These are phyloP conservation scores for Taphrina communis DNA, from an alignment of 1,139 yeast genomes.

Conservation along the genomic window DNA sequence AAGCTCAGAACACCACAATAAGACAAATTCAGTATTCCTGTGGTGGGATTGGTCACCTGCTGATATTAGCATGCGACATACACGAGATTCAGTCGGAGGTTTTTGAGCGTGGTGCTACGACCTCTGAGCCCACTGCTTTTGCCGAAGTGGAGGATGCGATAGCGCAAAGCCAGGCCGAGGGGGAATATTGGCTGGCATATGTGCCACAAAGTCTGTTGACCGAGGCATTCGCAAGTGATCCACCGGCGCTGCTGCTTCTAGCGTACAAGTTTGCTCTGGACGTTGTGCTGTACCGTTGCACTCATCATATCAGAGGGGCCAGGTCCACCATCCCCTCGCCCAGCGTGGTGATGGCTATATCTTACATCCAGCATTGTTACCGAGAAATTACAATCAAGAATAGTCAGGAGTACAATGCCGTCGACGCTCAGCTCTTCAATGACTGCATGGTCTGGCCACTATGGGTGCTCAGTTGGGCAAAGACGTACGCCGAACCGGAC, in stretches of 20 bases:
- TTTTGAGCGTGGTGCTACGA: not conserved
- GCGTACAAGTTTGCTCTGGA: slow-evolving; percentile 33
- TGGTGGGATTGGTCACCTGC: slow-evolving; percentile 34
- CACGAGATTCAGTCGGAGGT: slow-evolving; percentile 12
- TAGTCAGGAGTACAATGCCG: not conserved
- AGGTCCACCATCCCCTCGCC: slow-evolving; percentile 3
- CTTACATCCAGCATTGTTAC: slow-evolving; percentile 19
- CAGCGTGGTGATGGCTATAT: slow-evolving; percentile 19
- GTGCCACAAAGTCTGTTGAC: slow-evolving; percentile 25
- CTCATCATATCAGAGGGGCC: not conserved
- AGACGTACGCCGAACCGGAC: not conserved
- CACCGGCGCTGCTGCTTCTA: slow-evolving; percentile 10
- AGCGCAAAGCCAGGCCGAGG: slow-evolving; percentile 3
- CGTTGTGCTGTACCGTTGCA: slow-evolving; percentile 12
- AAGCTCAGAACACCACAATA: not conserved
- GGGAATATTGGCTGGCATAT: slow-evolving; percentile 13
- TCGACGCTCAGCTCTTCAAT: not conserved
- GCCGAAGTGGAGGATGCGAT: slow-evolving; percentile 6
- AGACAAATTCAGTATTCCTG: slow-evolving; percentile 7
- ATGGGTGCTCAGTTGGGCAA: slow-evolving; percentile 11
- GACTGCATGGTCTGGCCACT: slow-evolving; percentile 29
- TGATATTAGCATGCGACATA: slow-evolving; percentile 26
- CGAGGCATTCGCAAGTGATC: slow-evolving; percentile 18
- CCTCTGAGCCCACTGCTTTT: not conserved
- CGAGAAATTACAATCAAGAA: slow-evolving; percentile 1